Percentiles rank a stretch among this genome's conserved stretches.
Conservation (phyloP, 2,329 filamentous ascomycete species). For the Fusarium proliferatum region DNA sequence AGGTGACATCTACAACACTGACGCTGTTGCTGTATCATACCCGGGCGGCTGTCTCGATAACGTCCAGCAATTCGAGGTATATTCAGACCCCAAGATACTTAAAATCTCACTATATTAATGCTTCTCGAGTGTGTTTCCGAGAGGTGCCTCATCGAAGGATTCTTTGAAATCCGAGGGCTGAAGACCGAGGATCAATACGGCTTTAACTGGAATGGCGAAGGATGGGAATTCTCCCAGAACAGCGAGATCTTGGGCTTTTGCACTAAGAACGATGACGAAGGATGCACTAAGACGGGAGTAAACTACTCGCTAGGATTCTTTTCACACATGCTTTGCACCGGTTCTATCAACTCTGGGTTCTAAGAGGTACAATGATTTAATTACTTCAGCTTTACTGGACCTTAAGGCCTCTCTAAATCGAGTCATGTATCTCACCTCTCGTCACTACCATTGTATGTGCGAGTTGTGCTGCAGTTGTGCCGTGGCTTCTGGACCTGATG, state of each 20-base stretch:
- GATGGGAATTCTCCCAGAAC: background rate
- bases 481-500: fast-evolving
- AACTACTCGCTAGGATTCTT: background rate
- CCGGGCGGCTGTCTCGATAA: background rate
- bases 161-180: background rate
- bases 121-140: background rate
- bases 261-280: background rate
- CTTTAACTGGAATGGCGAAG: background rate
- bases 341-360: background rate
- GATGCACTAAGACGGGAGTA: background rate
- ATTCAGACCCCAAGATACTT: too few relatives aligned
- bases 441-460: fast-evolving
- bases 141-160: background rate
- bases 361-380: too few relatives aligned
- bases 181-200: background rate
- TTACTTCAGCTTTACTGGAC: background rate
- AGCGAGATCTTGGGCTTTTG: background rate
- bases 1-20: background rate
- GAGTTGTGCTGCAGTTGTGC: background rate
- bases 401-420: fast-evolving
- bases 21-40: background rate
- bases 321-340: background rate
- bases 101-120: too few relatives aligned
- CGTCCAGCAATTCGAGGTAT: background rate
- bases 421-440: background rate